These are phyloP conservation scores for Phytophthora syringae DNA, from an alignment of 352 stramenopile genomes.

Conservation along the genomic window DNA sequence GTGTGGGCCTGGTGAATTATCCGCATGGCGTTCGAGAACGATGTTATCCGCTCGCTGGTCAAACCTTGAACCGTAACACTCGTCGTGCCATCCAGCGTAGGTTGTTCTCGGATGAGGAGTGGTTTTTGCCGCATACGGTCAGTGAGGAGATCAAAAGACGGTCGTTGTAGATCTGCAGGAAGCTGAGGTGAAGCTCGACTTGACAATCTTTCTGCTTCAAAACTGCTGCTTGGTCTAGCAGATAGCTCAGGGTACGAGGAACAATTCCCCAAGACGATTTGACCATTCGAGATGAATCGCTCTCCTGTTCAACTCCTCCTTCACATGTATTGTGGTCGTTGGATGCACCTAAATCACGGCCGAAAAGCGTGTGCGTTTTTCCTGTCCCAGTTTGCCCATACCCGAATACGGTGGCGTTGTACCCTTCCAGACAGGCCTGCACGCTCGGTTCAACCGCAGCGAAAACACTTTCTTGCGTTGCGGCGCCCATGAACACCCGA, in stretches of 20 bases:
- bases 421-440: constrained; percentile 72
- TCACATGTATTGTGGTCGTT: background rate
- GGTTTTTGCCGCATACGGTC: constrained; percentile 71
- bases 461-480: constrained; percentile 87
- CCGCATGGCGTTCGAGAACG: constrained; percentile 56
- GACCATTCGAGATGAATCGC: constrained; percentile 13
- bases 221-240: constrained; percentile 47
- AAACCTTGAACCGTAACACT: constrained; percentile 69
- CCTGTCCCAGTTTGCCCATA: constrained; percentile 93
- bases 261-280: constrained; percentile 76
- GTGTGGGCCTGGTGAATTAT: constrained; percentile 54
- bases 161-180: constrained; percentile 96
- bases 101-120: constrained; percentile 75
- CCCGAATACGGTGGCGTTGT: constrained; percentile 92
- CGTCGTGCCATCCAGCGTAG: constrained; percentile 52
- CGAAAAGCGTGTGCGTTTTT: constrained; percentile 94
- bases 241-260: constrained; percentile 72
- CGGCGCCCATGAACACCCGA: constrained; percentile 62
- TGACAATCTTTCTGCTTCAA: constrained; percentile 19
- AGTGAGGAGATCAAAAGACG: constrained; percentile 91
- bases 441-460: constrained; percentile 68
- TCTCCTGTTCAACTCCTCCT: background rate
- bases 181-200: constrained; percentile 79
- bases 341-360: constrained; percentile 40
- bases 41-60: constrained; percentile 52